Evolutionary conservation across 306 rosid genomes (phyloP), one percentile per base, ranked within the genome.

Genomic region (Delonix regia): DNA sequence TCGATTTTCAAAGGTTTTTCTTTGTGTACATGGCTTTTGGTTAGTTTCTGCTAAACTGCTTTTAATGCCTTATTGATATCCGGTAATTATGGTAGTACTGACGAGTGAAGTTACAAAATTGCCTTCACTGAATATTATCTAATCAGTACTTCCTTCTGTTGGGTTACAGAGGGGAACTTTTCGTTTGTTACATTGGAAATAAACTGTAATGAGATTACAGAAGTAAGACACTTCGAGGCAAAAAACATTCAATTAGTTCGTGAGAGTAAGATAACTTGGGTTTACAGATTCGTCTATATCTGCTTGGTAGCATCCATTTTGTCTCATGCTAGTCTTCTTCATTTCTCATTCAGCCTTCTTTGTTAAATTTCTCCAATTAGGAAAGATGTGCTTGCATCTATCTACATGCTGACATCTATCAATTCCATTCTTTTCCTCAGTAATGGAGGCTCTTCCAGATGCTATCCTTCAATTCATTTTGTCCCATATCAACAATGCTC

Each of bases 361-460:
- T 61, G 21, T 45, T 72, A 15, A 41, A 42, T 59, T 7, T 74
- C 59, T 70, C 14, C 47, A 44, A 53, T 39, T 53, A 11, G 68
- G 48, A 42, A 71, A 33, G 21, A 22, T 80, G 27, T n/a, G 19
- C 69, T 45, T 47, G 25, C 56, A 45, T 82, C 24, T 44, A 52
- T 47, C 4, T 28, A 4, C 45, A 8, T 21, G 25, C 66, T 81
- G 73, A 81, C 76, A 21, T 21, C 48, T 44, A 64, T 80, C 64
- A 56, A 52, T 84, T 83, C 70, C 74, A 51, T 78, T 68, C 0
- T 28, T 82, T 71, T 72, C 36, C 62, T 47, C 82, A 83, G 88
- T 84, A 71, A 94, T 93, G 96, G 99, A 96, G 15, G 76, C 87
- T 30, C 87, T 93, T 62, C 99, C 99, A 2, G 97, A 90, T 81